These are phyloP conservation scores for Fraxinus latifolia DNA, from an alignment of 305 asterid species.

Conservation along the genomic window DNA sequence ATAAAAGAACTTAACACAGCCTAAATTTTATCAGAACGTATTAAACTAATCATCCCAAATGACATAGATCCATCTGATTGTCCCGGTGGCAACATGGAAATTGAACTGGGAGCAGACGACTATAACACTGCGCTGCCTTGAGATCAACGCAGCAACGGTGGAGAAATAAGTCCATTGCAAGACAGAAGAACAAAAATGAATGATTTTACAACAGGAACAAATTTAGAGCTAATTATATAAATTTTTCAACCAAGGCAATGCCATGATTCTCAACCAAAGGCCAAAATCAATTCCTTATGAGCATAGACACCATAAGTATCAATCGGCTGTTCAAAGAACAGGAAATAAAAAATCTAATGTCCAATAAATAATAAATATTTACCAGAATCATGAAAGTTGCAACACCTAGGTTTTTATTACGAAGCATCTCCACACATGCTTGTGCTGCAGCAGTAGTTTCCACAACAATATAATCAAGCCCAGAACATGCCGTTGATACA, in stretches of 20 bases:
- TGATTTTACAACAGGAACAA: not conserved
- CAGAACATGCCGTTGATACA: conserved; percentile 87
- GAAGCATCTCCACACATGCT: conserved; percentile 87
- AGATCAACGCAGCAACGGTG: not conserved
- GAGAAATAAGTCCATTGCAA: not conserved
- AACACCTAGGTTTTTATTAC: conserved; percentile 78
- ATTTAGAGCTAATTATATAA: not conserved
- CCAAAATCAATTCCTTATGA: not conserved
- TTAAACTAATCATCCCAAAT: not conserved
- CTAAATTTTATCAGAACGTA: not conserved
- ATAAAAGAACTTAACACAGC: not conserved
- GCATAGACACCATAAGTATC: not conserved
- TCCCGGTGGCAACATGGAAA: conserved; percentile 9
- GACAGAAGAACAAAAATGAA: not conserved
- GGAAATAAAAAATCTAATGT: not conserved
- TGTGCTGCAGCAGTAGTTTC: conserved; percentile 82
- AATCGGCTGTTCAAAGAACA: not conserved
- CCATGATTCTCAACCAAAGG: not conserved
- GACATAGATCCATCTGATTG: not conserved
- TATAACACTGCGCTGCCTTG: not conserved
- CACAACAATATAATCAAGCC: conserved; percentile 84
- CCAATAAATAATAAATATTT: conserved; percentile 9
- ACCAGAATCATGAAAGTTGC: conserved; percentile 99
- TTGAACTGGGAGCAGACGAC: not conserved
- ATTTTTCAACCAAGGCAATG: not conserved